Evolutionary conservation across 2,329 filamentous ascomycete genomes (phyloP).

Genomic region (Tolypocladium ovalisporum): DNA sequence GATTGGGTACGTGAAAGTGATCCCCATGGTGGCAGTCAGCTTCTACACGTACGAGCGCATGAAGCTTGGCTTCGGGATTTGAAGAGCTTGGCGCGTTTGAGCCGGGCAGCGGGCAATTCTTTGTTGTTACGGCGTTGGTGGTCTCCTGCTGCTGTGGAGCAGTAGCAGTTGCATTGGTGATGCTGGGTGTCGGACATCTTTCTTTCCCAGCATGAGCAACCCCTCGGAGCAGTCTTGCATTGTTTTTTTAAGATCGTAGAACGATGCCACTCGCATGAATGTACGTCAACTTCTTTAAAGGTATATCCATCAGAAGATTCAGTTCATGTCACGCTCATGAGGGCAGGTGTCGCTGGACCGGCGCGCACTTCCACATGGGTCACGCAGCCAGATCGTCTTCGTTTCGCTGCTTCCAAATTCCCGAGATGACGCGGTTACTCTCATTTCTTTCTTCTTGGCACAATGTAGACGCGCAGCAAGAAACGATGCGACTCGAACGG

Average conservation of each 20-base stretch:
- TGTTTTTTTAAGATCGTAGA: neutral
- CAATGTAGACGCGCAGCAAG: neutral
- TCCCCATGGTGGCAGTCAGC: slow-evolving; percentile 71
- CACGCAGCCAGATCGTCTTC: neutral
- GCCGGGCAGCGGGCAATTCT: neutral
- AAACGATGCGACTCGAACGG: too few relatives aligned
- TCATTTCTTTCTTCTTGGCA: neutral
- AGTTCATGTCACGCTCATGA: too few relatives aligned
- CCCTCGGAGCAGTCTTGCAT: neutral
- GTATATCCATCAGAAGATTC: neutral
- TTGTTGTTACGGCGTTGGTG: slow-evolving; percentile 5
- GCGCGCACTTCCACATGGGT: too few relatives aligned
- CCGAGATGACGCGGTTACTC: too few relatives aligned
- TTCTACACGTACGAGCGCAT: slow-evolving; percentile 57
- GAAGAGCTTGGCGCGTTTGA: slow-evolving; percentile 2
- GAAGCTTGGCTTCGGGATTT: slow-evolving; percentile 57
- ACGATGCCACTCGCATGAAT: neutral
- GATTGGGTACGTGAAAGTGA: slow-evolving; percentile 90
- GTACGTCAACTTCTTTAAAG: too few relatives aligned
- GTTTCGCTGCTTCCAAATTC: neutral
- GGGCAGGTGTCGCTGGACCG: too few relatives aligned
- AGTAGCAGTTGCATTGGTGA: neutral
- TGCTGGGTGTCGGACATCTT: neutral
- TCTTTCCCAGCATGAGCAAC: neutral
- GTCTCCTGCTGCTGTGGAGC: neutral